phyloP scores from a whole-genome alignment of 371 early-diverging fungal genomes.

The Dichotomocladium elegans region DNA sequence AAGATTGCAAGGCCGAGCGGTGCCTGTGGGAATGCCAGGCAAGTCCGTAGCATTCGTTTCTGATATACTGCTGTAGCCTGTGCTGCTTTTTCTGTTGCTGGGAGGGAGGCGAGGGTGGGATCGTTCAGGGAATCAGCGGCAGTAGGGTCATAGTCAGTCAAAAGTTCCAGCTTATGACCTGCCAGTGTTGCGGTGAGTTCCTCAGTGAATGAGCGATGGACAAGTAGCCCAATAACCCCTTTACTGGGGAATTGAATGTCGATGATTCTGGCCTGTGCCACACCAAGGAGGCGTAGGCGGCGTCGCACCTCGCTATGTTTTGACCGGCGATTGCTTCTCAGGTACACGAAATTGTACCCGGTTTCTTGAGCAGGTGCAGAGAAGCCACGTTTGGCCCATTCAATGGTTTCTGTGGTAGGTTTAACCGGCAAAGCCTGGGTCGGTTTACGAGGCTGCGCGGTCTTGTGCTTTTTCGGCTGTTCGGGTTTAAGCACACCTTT shows the following conservation, averaged over 20 bases:
- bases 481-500: not conserved
- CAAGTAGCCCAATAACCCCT: not conserved
- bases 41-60: not conserved
- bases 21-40: not conserved
- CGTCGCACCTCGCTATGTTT: not conserved
- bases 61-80: not conserved
- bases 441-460: too few relatives aligned
- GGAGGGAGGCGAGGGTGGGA: not conserved
- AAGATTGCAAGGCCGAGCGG: not conserved
- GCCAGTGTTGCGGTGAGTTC: not conserved
- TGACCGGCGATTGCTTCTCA: not conserved
- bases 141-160: not conserved
- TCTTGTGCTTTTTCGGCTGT: not conserved
- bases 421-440: too few relatives aligned
- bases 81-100: not conserved
- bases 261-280: not conserved
- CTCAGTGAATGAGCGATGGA: not conserved
- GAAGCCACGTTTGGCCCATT: not conserved
- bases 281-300: not conserved
- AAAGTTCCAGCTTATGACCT: not conserved
- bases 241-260: slow-evolving; percentile 8
- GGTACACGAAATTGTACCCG: not conserved
- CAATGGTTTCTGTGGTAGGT: not conserved
- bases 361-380: not conserved
- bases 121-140: not conserved